These are phyloP conservation scores for Xylaria sp. DNA, from an alignment of 2,329 filamentous ascomycete genomes.

Conservation along the genomic window DNA sequence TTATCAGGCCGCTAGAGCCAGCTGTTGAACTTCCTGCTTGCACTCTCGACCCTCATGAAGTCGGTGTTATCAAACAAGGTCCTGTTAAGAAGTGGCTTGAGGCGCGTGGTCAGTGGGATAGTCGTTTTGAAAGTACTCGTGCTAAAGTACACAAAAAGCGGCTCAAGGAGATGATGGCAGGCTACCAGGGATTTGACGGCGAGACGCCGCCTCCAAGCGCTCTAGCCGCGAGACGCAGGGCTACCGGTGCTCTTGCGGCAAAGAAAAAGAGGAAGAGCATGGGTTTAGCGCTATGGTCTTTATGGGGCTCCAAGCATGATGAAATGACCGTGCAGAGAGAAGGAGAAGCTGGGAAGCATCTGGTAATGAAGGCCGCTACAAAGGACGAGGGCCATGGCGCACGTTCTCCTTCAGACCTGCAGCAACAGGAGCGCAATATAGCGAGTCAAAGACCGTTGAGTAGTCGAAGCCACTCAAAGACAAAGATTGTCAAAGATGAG, in stretches of 20 bases:
- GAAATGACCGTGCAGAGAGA: slow-evolving; percentile 70
- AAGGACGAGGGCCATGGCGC: slow-evolving; percentile 52
- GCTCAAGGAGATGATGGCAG: slow-evolving; percentile 72
- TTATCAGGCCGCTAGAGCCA: slow-evolving; percentile 70
- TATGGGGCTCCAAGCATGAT: slow-evolving; percentile 90
- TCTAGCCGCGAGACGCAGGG: slow-evolving; percentile 71
- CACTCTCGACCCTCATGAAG: slow-evolving; percentile 63
- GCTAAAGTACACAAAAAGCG: slow-evolving; percentile 75
- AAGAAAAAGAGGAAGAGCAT: slow-evolving; percentile 70
- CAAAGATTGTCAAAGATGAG: slow-evolving; percentile 57
- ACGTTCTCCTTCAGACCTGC: slow-evolving; percentile 48
- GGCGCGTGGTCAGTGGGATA: slow-evolving; percentile 75
- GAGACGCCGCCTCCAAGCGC: slow-evolving; percentile 86
- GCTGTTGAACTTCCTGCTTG: slow-evolving; percentile 69
- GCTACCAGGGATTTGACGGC: slow-evolving; percentile 72
- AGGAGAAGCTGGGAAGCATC: slow-evolving; percentile 53
- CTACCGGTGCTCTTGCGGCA: slow-evolving; percentile 53
- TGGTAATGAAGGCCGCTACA: slow-evolving; percentile 44
- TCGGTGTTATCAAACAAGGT: slow-evolving; percentile 80
- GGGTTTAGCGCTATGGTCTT: slow-evolving; percentile 76
- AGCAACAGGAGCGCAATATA: slow-evolving; percentile 44
- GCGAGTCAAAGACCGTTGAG: slow-evolving; percentile 31
- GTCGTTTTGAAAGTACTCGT: slow-evolving; percentile 71
- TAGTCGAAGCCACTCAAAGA: slow-evolving; percentile 50
- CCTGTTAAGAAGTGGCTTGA: slow-evolving; percentile 85